phyloP scores from a whole-genome alignment of 208 protist genomes.

The Acanthamoeba healyi region DNA sequence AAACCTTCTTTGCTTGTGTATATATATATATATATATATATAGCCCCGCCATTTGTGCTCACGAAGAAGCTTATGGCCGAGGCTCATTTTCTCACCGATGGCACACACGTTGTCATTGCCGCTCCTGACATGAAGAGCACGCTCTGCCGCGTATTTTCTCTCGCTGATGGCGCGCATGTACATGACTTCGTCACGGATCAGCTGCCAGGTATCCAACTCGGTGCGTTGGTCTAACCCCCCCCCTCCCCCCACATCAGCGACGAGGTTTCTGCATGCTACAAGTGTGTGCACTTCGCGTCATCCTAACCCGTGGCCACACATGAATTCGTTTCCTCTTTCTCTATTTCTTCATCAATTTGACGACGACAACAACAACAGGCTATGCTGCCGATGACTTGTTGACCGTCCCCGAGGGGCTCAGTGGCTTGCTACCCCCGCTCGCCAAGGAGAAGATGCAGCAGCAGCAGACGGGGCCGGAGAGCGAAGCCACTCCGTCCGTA shows the following conservation, averaged over 20 bases:
- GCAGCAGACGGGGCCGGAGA: neutral
- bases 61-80: constrained; percentile 42
- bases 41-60: constrained; percentile 51
- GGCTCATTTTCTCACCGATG: constrained; percentile 54
- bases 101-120: neutral
- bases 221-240: neutral
- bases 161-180: constrained; percentile 54
- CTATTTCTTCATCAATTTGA: neutral
- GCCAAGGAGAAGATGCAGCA: neutral
- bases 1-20: no score
- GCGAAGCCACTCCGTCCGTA: neutral
- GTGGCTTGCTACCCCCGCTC: neutral
- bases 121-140: neutral
- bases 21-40: no score
- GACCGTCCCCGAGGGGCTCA: neutral
- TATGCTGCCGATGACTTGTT: constrained; percentile 23
- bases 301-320: no score
- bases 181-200: constrained; percentile 53
- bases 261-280: no score
- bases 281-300: no score
- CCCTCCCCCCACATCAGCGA: neutral
- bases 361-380: neutral
- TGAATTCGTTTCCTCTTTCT: neutral
- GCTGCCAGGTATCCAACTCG: neutral
- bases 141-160: constrained; percentile 70